These are phyloP conservation scores for Rhododendron simsii DNA, from an alignment of 148 eudicot species.

Conservation along the genomic window DNA sequence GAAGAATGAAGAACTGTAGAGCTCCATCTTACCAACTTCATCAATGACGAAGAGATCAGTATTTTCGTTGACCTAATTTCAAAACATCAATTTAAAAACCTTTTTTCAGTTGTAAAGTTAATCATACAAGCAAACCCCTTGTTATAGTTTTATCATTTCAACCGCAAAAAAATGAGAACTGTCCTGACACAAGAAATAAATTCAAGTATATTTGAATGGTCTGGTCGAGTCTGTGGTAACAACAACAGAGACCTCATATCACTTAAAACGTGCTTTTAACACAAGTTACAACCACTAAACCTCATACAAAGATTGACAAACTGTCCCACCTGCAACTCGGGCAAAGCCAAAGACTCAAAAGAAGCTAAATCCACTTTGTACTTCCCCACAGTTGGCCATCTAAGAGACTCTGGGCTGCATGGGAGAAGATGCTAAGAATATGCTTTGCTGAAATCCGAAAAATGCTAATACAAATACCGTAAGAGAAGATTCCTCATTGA, in stretches of 20 bases:
- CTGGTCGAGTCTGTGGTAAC: not conserved
- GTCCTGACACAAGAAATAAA: not conserved
- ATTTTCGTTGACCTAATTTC: constrained; percentile 69
- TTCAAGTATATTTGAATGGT: not conserved
- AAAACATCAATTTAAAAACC: not conserved
- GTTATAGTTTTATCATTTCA: not conserved
- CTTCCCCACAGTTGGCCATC: constrained; percentile 89
- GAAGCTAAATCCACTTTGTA: constrained; percentile 80
- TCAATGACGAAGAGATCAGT: constrained; percentile 79
- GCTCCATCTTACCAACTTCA: constrained; percentile 96
- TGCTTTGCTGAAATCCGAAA: not conserved
- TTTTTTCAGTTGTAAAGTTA: not conserved
- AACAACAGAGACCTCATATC: not conserved
- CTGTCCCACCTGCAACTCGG: constrained; percentile 73
- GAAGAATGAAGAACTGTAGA: constrained; percentile 75
- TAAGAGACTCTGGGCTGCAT: constrained; percentile 62
- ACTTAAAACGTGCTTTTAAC: not conserved
- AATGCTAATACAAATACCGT: not conserved
- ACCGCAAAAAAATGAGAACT: not conserved
- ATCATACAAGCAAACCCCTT: not conserved
- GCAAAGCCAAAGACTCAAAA: constrained; percentile 78
- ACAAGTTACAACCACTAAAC: not conserved
- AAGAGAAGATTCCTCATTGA: not conserved
- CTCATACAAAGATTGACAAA: not conserved
- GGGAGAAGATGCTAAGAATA: not conserved